Base-by-base conservation (phyloP, 1,284 basidiomycete species). In the Amylostereum chailletii region DNA sequence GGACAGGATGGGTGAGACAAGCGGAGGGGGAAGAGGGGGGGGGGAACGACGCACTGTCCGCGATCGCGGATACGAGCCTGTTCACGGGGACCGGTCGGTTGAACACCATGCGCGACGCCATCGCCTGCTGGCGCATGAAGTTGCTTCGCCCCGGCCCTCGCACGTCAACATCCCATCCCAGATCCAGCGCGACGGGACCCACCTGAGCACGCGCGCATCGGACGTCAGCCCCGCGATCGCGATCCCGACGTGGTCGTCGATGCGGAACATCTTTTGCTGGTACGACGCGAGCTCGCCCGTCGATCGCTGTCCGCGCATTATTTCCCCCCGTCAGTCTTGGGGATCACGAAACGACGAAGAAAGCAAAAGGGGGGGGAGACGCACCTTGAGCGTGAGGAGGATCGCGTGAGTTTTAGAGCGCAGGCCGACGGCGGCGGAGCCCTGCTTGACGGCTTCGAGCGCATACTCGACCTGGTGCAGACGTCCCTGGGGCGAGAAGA, bases 251-350 rank as follows among this genome's bases (percentile, higher is more conserved):
- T 99, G 96, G 68, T 98, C 94, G 67, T 99, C 96, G 81, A 99
- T 96, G 62, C 93, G 81, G 68, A 96, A 95, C 85, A 99, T 90
- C 80, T 99, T 99, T 74, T 99, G 94, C 67, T 99, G 96, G 76
- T 99, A 98, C 38, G 90, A 91, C 10, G 96, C 95, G 48, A 99
- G 81, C 70, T 99, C 96, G 55, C 94, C 94, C 7, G 94, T 95
- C n/a, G 95, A 98, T 66, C 95, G 83, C 94, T 99, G 59, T 32
- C 38, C n/a, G 33, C 29, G 11, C 36, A 49, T 45, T 31, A 37
- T 29, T 44, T 19, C 19, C 19, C 19, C 19, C 19, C 34, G 11
- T 50, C 40, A 47, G n/a, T 41, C 4, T 33, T 7, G 27, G 30
- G 30, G 4, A 4, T 32, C n/a, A 2, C 47, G 42, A 10, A 46